Evolutionary conservation across 352 stramenopile genomes (phyloP), one percentile per base, ranked within the genome.

Genomic region (Globisporangium megalacanthum): DNA sequence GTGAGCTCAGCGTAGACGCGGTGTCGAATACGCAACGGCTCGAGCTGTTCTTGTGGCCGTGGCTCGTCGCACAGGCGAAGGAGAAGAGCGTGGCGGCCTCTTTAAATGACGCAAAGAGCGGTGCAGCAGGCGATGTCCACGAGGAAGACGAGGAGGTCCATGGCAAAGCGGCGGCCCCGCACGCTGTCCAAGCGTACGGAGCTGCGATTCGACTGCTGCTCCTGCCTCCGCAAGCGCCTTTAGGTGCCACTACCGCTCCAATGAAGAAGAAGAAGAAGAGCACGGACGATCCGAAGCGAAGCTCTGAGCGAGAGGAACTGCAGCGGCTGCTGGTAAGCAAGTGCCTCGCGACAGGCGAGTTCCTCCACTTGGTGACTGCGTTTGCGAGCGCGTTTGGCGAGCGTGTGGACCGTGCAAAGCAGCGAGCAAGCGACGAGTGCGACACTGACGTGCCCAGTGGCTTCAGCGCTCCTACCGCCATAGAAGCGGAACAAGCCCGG

Each of bases 31-130:
- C n/a, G 6, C 56, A 64, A 42, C 69, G 72, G n/a, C 52, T 88
- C 54, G 36, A 70, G 13, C 54, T 42, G 15, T 86, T 89, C 52
- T 14, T 91, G 17, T 80, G 82, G 67, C 75, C 77, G 10, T 91
- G 81, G 81, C 53, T 89, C 17, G 22, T 55, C 8, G 51, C 52
- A 1, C 58, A 64, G 36, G 45, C 58, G 35, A 49, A 35, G 17
- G 44, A 31, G 15, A 51, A 52, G 48, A 51, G 56, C 36, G 29
- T 19, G 13, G 36, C n/a, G 1, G n/a, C 25, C 7, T 10, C 5
- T 14, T 11, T 14, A 9, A 45, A 31, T 19, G 49, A 13, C 11
- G 49, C 35, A 48, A 37, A 57, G 47, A 19, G 19, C 22, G 37
- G 3, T n/a, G 19, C 9, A 10, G 13, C 22, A 20, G 44, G 4